Conservation (phyloP, 140 eudicot species). For the Erigeron philadelphicus region DNA sequence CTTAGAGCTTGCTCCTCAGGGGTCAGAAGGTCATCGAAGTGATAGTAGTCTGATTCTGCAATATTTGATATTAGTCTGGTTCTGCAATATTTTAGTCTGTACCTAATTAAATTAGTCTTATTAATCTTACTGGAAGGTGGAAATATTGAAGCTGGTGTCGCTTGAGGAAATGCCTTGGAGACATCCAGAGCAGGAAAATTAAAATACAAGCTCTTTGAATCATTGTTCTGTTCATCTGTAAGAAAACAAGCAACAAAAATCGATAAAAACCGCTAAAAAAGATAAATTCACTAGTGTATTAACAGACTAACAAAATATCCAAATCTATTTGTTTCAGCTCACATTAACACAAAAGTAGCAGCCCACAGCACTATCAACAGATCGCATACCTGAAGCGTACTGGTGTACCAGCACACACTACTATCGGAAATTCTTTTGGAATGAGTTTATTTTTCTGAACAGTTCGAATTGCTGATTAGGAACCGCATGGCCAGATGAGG, state of each 20-base stretch:
- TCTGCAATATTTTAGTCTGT: too few species aligned
- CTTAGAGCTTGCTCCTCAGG: conserved; percentile 67
- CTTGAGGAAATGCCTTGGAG: conserved; percentile 87
- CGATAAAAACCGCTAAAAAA: not conserved
- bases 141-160: conserved; percentile 89
- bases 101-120: not conserved
- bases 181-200: conserved; percentile 70
- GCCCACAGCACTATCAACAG: too few species aligned
- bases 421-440: too few species aligned
- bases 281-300: not conserved
- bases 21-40: conserved; percentile 72
- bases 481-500: too few species aligned
- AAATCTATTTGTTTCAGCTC: conserved; percentile 10
- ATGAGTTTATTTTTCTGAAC: too few species aligned
- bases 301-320: not conserved
- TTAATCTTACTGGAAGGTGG: conserved; percentile 75
- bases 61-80: conserved; percentile 87
- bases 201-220: conserved; percentile 49
- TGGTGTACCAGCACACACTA: too few species aligned
- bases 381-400: too few species aligned
- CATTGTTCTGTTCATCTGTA: conserved; percentile 50
- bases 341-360: not conserved
- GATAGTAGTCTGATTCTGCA: conserved; percentile 92
- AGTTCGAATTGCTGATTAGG: too few species aligned
- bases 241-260: conserved; percentile 13